phyloP scores from a whole-genome alignment of 371 early-diverging fungal species.

The Lichtheimia hyalospora region DNA sequence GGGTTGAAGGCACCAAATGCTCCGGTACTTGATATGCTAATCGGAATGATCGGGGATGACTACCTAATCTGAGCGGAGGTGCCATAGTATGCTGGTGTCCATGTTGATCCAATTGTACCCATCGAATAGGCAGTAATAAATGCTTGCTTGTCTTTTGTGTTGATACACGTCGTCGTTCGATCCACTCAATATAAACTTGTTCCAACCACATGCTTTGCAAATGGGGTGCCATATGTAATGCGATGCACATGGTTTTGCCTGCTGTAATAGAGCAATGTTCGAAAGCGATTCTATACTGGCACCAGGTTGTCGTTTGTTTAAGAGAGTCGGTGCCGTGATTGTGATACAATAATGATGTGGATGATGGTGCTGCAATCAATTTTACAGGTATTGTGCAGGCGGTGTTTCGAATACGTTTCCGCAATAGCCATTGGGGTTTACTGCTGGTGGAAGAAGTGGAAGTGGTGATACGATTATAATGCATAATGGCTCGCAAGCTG shows the following conservation, averaged over 20 bases:
- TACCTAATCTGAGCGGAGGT: too few species aligned
- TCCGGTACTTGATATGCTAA: neutral
- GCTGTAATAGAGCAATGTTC: neutral
- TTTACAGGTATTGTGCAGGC: neutral
- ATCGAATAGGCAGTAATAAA: too few species aligned
- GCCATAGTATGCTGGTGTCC: neutral
- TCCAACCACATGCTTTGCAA: neutral
- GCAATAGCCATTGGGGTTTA: neutral
- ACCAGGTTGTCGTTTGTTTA: conserved; percentile 8
- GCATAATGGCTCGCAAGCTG: neutral
- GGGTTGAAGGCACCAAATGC: neutral
- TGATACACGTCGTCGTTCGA: conserved; percentile 1
- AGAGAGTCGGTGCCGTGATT: neutral
- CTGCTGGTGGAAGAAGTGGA: neutral
- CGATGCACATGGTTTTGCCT: neutral
- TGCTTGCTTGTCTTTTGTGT: neutral
- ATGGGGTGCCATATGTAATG: conserved; percentile 1
- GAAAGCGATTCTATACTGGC: conserved; percentile 4
- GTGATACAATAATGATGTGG: conserved; percentile 1
- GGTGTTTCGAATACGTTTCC: neutral
- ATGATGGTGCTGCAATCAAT: neutral
- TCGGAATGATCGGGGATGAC: neutral
- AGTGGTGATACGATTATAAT: neutral
- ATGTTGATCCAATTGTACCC: neutral
- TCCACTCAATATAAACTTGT: neutral